phyloP scores from a whole-genome alignment of 768 basidiomycete genomes.

The Boletus vinaceobasis region DNA sequence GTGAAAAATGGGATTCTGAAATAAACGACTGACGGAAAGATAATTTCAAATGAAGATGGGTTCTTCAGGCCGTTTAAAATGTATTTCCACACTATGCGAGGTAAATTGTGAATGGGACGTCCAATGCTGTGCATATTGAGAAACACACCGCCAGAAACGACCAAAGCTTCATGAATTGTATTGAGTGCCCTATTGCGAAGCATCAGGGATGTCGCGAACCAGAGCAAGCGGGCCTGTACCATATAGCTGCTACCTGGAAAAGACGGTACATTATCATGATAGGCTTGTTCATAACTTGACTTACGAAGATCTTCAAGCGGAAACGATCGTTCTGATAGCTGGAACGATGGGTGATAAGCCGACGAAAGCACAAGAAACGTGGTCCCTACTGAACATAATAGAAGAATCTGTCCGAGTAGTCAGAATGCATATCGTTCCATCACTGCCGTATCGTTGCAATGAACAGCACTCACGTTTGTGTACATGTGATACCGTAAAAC shows the following conservation, averaged over 20 bases:
- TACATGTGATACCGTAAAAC: not conserved
- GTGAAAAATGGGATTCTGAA: not conserved
- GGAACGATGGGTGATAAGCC: no score
- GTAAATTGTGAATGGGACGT: not conserved
- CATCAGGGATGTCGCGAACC: no score
- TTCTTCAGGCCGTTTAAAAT: not conserved
- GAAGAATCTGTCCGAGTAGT: no score
- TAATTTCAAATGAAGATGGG: not conserved
- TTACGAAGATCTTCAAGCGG: slow-evolving; percentile 8
- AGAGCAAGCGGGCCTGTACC: not conserved
- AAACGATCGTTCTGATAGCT: slow-evolving; percentile 8
- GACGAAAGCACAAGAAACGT: no score
- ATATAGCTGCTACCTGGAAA: slow-evolving; percentile 8
- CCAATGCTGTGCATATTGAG: no score
- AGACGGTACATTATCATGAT: not conserved
- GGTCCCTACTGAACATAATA: no score
- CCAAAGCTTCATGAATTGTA: no score
- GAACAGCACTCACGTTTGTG: not conserved
- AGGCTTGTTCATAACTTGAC: not conserved
- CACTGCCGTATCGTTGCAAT: not conserved
- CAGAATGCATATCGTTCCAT: not conserved
- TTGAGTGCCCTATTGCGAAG: no score
- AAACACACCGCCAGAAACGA: no score
- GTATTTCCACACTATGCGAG: slow-evolving; percentile 2
- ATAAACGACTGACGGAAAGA: slow-evolving; percentile 1